Base-by-base conservation (phyloP, 306 rosid genomes). In the Castanea sativa region DNA sequence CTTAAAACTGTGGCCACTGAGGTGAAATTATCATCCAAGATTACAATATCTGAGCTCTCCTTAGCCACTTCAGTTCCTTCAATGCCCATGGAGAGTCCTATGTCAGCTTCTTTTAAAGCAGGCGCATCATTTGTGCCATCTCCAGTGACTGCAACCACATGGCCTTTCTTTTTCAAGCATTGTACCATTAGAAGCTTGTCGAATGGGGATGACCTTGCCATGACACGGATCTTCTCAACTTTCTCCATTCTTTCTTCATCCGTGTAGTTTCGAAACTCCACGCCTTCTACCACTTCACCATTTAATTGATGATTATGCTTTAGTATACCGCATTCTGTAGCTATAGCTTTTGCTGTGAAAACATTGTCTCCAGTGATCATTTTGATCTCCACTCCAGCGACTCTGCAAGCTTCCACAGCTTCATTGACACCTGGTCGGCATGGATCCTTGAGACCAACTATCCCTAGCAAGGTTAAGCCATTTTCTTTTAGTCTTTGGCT, bases 51-150 rank as follows among this genome's bases (percentile, higher is more conserved):
- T 0, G 96, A 94, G 83, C 98, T 94, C 76, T 92, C 96, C 74
- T 94, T 94, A 6, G 98, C 97, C 70, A 94, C 98, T 76, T 94
- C 98, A 10, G 98, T 94, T 55, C 97, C 96, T 85, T 94, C 94
- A 76, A 89, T 83, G 23, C 98, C 98, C 98, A 94, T 94, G 15
- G 96, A 94, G 69, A 92, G 98, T 74, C 97, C 98, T 74, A 94
- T 78, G 67, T 94, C 94, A 52, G 98, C 98, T 86, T 90, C 98
- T 78, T 92, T 94, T 69, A 94, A 57, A 2, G 98, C 96, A 15
- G 97, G 97, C 2, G 96, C 98, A 5, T 92, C 97, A 6, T 94
- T 94, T 0, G 97, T 94, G 43, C 98, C 98, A 51, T 94, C 98
- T 81, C 97, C 98, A 0, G 96, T 94, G 74, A 94, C 97, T 23